Percentiles rank a stretch among this genome's conserved stretches.
phyloP scores from a whole-genome alignment of 768 basidiomycete species.

The Pilatotrama ljubarskyi region DNA sequence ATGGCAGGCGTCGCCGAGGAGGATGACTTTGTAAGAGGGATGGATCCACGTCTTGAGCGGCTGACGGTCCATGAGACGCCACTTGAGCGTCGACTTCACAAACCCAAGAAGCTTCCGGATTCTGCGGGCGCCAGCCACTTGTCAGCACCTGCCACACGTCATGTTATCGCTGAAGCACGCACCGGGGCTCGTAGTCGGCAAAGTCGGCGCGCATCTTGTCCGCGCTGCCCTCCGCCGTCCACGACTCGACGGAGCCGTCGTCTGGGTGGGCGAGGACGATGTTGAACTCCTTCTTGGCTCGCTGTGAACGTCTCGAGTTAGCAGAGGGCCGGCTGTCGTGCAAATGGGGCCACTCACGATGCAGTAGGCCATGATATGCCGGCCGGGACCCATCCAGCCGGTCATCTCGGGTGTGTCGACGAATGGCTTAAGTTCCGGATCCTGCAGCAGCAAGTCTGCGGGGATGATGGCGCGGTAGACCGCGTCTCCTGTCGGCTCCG shows the following conservation, averaged over 20 bases:
- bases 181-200: slow-evolving; percentile 44
- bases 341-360: slow-evolving; percentile 37
- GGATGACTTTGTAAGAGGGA: slow-evolving; percentile 33
- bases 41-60: slow-evolving; percentile 44
- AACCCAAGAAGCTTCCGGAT: slow-evolving; percentile 38
- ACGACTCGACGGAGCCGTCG: slow-evolving; percentile 42
- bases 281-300: slow-evolving; percentile 38
- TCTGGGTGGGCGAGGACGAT: slow-evolving; percentile 41
- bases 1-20: slow-evolving; percentile 45
- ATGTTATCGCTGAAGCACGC: background rate
- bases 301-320: slow-evolving; percentile 20
- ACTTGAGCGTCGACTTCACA: slow-evolving; percentile 41
- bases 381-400: slow-evolving; percentile 57
- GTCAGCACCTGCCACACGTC: background rate
- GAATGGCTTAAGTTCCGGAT: slow-evolving; percentile 52
- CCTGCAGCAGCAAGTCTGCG: slow-evolving; percentile 43
- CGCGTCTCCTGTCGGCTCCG: slow-evolving; percentile 57
- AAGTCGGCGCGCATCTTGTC: slow-evolving; percentile 45
- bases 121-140: slow-evolving; percentile 15
- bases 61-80: slow-evolving; percentile 44
- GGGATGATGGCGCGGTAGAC: slow-evolving; percentile 60
- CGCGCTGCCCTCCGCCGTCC: slow-evolving; percentile 43
- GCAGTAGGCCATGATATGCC: slow-evolving; percentile 47
- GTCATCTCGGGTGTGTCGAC: slow-evolving; percentile 55
- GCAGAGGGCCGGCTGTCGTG: too few relatives aligned